A percentile compares a stretch with the other conserved stretches of the same genome.
Conservation (phyloP, 2,329 filamentous ascomycete species). For the Alternaria postmessia region DNA sequence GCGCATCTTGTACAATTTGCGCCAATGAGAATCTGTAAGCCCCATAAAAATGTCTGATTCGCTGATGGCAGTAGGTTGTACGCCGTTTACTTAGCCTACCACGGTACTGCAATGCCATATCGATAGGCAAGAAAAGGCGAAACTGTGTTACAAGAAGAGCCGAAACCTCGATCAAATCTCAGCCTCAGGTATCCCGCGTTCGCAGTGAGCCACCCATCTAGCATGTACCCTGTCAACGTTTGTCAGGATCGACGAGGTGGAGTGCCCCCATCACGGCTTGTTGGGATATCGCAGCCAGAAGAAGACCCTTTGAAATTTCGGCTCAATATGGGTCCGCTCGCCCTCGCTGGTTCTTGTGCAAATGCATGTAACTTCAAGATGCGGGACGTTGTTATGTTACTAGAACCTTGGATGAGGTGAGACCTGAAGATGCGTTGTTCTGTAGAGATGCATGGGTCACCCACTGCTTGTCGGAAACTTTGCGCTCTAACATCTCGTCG, state of each 20-base stretch:
- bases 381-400: slow-evolving; percentile 28
- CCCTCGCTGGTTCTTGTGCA: slow-evolving; percentile 15
- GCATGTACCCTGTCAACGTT: slow-evolving; percentile 17
- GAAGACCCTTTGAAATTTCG: slow-evolving; percentile 8
- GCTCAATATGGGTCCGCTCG: slow-evolving; percentile 13
- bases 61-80: slow-evolving; percentile 1
- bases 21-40: slow-evolving; percentile 7
- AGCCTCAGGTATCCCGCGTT: slow-evolving; percentile 14
- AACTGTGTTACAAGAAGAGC: not conserved
- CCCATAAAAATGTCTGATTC: slow-evolving; percentile 10
- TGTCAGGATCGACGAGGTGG: slow-evolving; percentile 30
- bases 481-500: slow-evolving; percentile 16
- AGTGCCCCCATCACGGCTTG: slow-evolving; percentile 25
- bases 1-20: slow-evolving; percentile 4
- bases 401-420: slow-evolving; percentile 14
- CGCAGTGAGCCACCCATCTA: slow-evolving; percentile 4
- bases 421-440: slow-evolving; percentile 35
- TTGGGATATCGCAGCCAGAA: slow-evolving; percentile 23
- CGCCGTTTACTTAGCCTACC: slow-evolving; percentile 6
- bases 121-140: slow-evolving; percentile 1
- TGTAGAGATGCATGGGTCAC: slow-evolving; percentile 36
- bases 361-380: slow-evolving; percentile 19
- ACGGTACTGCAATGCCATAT: not conserved
- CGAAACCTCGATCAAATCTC: not conserved
- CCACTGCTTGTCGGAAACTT: slow-evolving; percentile 25